Evolutionary conservation across 148 eudicot species (phyloP).

Genomic region (Silene conica): DNA sequence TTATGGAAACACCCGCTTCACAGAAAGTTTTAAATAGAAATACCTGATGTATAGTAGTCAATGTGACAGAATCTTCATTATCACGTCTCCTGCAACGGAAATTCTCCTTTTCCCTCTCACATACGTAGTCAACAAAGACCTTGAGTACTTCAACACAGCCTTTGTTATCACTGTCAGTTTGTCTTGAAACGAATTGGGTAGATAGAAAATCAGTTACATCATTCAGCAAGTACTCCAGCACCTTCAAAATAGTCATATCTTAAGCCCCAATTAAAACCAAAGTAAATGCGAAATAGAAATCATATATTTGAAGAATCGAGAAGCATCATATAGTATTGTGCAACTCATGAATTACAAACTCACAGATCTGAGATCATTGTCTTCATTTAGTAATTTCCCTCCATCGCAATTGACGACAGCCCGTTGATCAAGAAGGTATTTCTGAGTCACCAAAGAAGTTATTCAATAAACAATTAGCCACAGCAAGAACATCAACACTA

Average conservation of each 20-base stretch:
- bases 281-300: not conserved
- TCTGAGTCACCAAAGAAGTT: slow-evolving; percentile 34
- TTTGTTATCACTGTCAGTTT: slow-evolving; percentile 36
- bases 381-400: slow-evolving; percentile 86
- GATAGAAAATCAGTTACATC: slow-evolving; percentile 73
- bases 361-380: slow-evolving; percentile 88
- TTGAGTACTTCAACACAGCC: slow-evolving; percentile 58
- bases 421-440: slow-evolving; percentile 84
- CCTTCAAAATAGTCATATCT: slow-evolving; percentile 37
- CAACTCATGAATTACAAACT: slow-evolving; percentile 25
- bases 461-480: not conserved
- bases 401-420: slow-evolving; percentile 82
- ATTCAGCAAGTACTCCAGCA: slow-evolving; percentile 75
- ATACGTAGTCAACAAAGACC: slow-evolving; percentile 65
- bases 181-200: slow-evolving; percentile 35
- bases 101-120: slow-evolving; percentile 81
- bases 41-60: slow-evolving; percentile 97
- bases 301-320: not conserved
- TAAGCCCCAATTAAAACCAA: not conserved
- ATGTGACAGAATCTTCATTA: slow-evolving; percentile 73
- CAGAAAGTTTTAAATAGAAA: slow-evolving; percentile 1
- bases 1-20: too few species aligned
- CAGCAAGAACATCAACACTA: not conserved
- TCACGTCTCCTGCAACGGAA: slow-evolving; percentile 72
- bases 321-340: not conserved